These are phyloP conservation scores for Paracorniculantispora psalliotae DNA, from an alignment of 2,329 filamentous ascomycete species.

Conservation along the genomic window DNA sequence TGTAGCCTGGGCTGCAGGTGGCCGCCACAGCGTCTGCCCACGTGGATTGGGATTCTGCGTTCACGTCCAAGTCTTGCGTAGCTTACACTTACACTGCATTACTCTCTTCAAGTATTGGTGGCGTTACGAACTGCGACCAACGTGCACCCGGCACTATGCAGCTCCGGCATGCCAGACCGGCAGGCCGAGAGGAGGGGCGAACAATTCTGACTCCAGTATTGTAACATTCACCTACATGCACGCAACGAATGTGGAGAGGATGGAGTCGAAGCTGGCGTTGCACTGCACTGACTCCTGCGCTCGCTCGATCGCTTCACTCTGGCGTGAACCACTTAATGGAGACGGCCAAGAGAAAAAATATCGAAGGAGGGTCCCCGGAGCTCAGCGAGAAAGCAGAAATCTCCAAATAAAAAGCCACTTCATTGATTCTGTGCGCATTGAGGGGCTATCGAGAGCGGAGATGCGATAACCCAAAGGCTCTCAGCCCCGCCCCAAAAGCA, in stretches of 20 bases:
- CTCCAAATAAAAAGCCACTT: background rate
- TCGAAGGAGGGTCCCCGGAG: background rate
- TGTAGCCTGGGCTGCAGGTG: background rate
- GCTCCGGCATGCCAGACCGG: background rate
- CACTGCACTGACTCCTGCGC: conserved; percentile 6
- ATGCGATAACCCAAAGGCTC: background rate
- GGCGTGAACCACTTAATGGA: background rate
- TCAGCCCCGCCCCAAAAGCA: background rate
- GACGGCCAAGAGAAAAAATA: background rate
- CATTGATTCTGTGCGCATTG: background rate
- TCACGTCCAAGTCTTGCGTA: background rate
- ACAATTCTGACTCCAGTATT: conserved; percentile 3
- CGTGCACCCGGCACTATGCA: background rate
- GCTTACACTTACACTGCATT: background rate
- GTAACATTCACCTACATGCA: background rate
- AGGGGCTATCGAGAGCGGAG: background rate
- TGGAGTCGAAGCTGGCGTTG: conserved; percentile 2
- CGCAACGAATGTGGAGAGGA: background rate
- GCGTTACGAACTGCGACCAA: conserved; percentile 1
- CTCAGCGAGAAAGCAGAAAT: background rate
- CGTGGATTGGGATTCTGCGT: conserved; percentile 4
- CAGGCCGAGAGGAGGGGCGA: background rate
- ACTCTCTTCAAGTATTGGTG: conserved; percentile 4
- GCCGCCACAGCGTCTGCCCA: conserved; percentile 2
- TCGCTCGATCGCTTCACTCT: conserved; percentile 4